Conservation (phyloP, 78 protist species). For the Dictyostelium brefeldianum region DNA sequence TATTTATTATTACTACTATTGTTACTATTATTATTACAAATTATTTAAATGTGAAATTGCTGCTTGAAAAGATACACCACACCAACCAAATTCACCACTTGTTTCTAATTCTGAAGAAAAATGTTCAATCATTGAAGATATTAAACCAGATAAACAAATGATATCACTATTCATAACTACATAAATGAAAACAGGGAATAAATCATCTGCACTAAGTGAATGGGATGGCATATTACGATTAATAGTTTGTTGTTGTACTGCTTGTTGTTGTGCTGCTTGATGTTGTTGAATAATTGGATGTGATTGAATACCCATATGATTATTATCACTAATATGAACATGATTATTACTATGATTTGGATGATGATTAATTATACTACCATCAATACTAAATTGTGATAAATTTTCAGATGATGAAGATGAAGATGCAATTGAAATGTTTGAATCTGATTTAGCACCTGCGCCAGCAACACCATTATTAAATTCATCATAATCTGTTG, state of each 20-base stretch:
- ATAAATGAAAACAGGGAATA: conserved; percentile 68
- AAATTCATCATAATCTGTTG: neutral
- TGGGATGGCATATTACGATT: conserved; percentile 13
- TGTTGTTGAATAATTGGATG: conserved; percentile 5
- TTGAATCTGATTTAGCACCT: neutral
- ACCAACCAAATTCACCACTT: conserved; percentile 68
- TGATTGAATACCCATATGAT: neutral
- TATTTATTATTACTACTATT: too few species aligned
- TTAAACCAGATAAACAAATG: conserved; percentile 9
- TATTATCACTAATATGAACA: neutral
- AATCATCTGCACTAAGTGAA: conserved; percentile 67
- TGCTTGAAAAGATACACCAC: conserved; percentile 58
- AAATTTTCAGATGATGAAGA: conserved; percentile 1
- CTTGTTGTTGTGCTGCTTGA: neutral
- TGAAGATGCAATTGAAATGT: neutral
- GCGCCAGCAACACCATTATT: neutral
- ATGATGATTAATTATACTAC: neutral
- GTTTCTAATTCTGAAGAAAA: conserved; percentile 38
- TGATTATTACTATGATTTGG: neutral
- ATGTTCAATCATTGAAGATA: conserved; percentile 6
- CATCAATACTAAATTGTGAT: neutral
- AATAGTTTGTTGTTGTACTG: neutral
- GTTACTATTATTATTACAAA: neutral
- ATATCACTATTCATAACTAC: conserved; percentile 30
- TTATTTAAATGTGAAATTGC: conserved; percentile 54